Evolutionary conservation across 2,329 filamentous ascomycete genomes (phyloP).

Genomic region (Neofusicoccum parvum): DNA sequence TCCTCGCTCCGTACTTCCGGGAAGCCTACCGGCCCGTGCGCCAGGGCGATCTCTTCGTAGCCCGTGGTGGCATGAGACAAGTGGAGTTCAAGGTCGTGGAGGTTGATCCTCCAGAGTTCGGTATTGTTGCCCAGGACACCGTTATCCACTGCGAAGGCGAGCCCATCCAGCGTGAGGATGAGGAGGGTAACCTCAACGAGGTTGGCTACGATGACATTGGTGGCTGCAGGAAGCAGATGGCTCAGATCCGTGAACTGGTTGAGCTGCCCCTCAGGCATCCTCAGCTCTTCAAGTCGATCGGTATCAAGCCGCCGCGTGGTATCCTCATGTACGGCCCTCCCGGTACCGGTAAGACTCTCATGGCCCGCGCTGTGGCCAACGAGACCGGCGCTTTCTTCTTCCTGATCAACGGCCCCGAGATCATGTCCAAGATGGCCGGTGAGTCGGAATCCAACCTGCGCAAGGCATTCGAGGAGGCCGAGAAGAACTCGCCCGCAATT

Average conservation of each 20-base stretch:
- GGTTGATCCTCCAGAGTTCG: constrained; percentile 96
- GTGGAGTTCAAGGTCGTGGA: constrained; percentile 99
- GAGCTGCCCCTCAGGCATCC: constrained; percentile 95
- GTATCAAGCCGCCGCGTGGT: constrained; percentile 98
- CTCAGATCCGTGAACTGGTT: constrained; percentile 97
- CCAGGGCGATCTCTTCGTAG: constrained; percentile 97
- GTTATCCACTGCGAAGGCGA: constrained; percentile 99
- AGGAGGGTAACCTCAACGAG: constrained; percentile 98
- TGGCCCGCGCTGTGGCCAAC: constrained; percentile 98
- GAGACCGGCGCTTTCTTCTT: constrained; percentile 99
- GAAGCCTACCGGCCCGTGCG: constrained; percentile 97
- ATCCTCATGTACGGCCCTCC: constrained; percentile 92
- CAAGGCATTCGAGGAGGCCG: constrained; percentile 99
- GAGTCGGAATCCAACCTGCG: constrained; percentile 97
- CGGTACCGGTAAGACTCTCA: constrained; percentile 98
- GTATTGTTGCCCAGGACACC: constrained; percentile 97
- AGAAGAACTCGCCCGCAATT: constrained; percentile 98
- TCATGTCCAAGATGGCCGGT: constrained; percentile 99
- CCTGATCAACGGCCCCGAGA: constrained; percentile 98
- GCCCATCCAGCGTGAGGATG: constrained; percentile 94
- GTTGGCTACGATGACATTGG: constrained; percentile 99
- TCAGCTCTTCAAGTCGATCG: constrained; percentile 99
- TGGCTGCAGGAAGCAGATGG: constrained; percentile 99
- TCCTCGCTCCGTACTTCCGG: constrained; percentile 98
- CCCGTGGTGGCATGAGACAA: constrained; percentile 96